phyloP scores from a whole-genome alignment of 306 rosid genomes.

The Pyrus communis region DNA sequence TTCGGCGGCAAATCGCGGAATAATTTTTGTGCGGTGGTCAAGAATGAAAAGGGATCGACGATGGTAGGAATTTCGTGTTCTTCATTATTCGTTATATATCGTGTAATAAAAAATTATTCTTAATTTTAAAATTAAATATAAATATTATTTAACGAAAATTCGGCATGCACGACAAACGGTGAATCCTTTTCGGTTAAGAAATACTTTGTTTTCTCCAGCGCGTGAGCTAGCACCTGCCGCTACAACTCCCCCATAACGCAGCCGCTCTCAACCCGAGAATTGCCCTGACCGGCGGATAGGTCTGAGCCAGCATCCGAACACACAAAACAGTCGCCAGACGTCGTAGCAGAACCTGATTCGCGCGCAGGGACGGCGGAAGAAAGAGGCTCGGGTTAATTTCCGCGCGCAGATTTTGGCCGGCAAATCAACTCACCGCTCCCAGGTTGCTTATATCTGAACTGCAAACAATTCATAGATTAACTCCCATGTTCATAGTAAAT shows the following conservation, averaged over 20 bases:
- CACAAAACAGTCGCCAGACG: neutral
- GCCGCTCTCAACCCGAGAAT: neutral
- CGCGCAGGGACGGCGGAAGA: neutral
- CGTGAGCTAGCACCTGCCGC: neutral
- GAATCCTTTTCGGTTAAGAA: too few relatives aligned
- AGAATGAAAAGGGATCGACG: too few relatives aligned
- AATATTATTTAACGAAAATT: too few relatives aligned
- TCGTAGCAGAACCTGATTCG: neutral
- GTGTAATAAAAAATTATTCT: too few relatives aligned
- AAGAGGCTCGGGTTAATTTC: neutral
- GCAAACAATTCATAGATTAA: neutral
- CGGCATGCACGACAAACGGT: too few relatives aligned
- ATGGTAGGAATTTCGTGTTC: too few relatives aligned
- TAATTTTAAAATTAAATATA: too few relatives aligned
- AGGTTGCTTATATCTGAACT: neutral
- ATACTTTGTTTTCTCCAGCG: neutral
- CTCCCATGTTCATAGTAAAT: neutral
- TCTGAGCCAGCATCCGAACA: neutral
- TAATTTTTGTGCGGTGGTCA: neutral
- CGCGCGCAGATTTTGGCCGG: neutral
- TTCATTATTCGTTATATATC: too few relatives aligned
- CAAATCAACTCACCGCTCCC: neutral
- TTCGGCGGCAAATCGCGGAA: neutral
- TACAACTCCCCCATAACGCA: neutral
- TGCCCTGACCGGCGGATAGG: neutral